Evolutionary conservation across 805 yeast genomes (phyloP), one percentile per base, ranked within the genome.

Genomic region (Myxozyma mucilagina): DNA sequence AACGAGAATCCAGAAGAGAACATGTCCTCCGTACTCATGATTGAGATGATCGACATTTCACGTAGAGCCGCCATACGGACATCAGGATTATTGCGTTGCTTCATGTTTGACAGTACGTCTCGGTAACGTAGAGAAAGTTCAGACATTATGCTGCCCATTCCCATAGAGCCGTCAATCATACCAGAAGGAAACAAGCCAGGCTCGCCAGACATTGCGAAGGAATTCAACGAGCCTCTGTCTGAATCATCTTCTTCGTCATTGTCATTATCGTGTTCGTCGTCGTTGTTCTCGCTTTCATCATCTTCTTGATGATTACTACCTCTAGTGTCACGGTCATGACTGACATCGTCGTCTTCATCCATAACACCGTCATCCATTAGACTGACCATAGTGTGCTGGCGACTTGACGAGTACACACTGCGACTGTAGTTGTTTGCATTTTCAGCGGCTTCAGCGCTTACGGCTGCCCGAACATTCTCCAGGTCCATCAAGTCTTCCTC

Each of bases 1-100:
- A 86, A 78, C 0, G 96, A 90, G 8, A 92, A 75, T 1, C 64
- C 49, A 16, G 69, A 68, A 2, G 68, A 32, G 18, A 74, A 49
- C 39, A 63, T 48, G 29, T 74, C 72, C 35, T 72, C 77, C 11
- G 68, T 64, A n/a, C 72, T 68, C 53, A 74, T 67, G 7, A 75
- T 68, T 43, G 76, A 61, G 34, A 71, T 51, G 29, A 70, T 72
- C 10, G 76, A 69, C 9, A 76, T 68, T 45, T 74, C 75, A 51
- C 71, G 72, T 31, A 76, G 65, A 3, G 72, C 73, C 10, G 61
- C 60, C 66, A 73, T 67, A 31, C 74, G 68, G 18, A 60, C 61
- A 24, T 69, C 69, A n/a, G 73, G 70, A 38, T 70, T 73, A 8
- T 65, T 66, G 1, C 71, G 69, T 39, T 67, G 71, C 32, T 66